phyloP scores from a whole-genome alignment of 495 filamentous ascomycete genomes.

The Thozetella sp. region DNA sequence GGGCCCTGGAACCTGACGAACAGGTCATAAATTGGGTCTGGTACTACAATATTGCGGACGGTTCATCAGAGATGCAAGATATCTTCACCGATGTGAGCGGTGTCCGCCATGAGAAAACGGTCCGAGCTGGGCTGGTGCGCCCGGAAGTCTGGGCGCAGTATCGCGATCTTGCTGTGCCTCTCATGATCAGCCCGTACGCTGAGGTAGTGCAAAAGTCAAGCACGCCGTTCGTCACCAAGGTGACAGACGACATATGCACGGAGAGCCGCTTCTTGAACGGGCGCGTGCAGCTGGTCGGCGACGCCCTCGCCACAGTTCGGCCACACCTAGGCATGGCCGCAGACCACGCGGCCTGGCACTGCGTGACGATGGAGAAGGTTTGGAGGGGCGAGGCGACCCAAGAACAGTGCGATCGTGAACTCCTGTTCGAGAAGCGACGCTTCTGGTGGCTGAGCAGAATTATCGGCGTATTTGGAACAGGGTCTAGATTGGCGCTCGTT shows the following conservation, averaged over 20 bases:
- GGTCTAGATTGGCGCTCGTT: neutral
- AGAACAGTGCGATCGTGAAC: conserved; percentile 4
- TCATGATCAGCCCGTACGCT: conserved; percentile 41
- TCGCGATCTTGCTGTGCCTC: conserved; percentile 17
- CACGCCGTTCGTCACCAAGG: conserved; percentile 48
- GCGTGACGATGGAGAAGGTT: conserved; percentile 30
- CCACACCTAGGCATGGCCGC: conserved; percentile 48
- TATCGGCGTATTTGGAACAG: neutral
- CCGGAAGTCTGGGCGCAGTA: conserved; percentile 34
- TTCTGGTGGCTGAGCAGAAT: neutral
- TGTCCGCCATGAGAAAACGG: conserved; percentile 35
- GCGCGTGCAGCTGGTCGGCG: conserved; percentile 48
- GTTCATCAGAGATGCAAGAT: conserved; percentile 34
- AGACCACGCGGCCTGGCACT: conserved; percentile 44
- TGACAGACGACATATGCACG: conserved; percentile 43
- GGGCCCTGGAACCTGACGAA: conserved; percentile 31
- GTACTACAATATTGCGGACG: conserved; percentile 43
- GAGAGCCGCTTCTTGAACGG: conserved; percentile 34
- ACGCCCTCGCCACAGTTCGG: conserved; percentile 49
- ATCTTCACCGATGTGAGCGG: conserved; percentile 48
- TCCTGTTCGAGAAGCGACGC: neutral
- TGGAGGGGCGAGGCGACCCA: conserved; percentile 11
- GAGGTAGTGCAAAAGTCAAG: conserved; percentile 39
- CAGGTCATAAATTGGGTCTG: conserved; percentile 53
- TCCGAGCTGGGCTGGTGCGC: conserved; percentile 42